phyloP scores from a whole-genome alignment of 441 rosid species.

The Arabidopsis hybrid region DNA sequence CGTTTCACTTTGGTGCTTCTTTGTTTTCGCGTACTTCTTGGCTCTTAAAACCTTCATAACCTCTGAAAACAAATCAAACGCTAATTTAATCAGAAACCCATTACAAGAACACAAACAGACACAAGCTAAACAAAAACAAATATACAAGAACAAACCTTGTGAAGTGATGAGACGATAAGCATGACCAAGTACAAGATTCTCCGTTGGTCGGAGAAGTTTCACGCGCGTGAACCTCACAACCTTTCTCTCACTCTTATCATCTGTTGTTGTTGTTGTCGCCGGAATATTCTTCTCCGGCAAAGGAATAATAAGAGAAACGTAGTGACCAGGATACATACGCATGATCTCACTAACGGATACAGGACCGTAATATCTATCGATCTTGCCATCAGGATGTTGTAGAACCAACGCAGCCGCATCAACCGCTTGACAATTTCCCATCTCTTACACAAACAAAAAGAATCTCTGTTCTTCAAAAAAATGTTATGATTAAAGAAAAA shows the following conservation, averaged over 20 bases:
- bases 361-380: constrained; percentile 84
- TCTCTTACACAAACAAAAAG: constrained; percentile 33
- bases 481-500: constrained; percentile 8
- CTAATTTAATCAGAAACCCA: constrained; percentile 1
- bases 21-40: constrained; percentile 77
- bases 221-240: constrained; percentile 85
- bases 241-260: constrained; percentile 49
- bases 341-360: constrained; percentile 77
- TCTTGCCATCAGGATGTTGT: constrained; percentile 84
- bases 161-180: constrained; percentile 93
- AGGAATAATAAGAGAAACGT: constrained; percentile 93
- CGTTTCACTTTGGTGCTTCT: constrained; percentile 58
- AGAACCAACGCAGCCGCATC: constrained; percentile 94
- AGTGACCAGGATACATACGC: constrained; percentile 88
- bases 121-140: background rate
- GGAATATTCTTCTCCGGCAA: constrained; percentile 56
- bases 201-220: constrained; percentile 87
- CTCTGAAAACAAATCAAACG: constrained; percentile 49
- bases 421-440: constrained; percentile 97
- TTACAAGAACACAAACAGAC: background rate
- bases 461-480: background rate
- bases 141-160: constrained; percentile 59
- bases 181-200: constrained; percentile 88
- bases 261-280: constrained; percentile 32
- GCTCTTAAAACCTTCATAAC: constrained; percentile 86